phyloP scores from a whole-genome alignment of 305 asterid species.

The Solanum hybrid region DNA sequence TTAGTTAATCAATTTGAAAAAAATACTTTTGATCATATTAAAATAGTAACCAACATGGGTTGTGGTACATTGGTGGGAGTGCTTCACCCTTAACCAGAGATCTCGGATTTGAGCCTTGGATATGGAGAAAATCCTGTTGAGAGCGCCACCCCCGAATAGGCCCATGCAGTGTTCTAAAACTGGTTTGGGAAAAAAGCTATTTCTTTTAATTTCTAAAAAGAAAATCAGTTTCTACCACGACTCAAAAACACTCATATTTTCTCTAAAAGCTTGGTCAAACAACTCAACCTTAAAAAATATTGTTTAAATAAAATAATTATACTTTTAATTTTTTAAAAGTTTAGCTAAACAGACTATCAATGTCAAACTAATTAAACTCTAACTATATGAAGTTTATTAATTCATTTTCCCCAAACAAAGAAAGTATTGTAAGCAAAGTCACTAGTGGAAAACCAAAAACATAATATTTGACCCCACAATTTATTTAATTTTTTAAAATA shows the following conservation, averaged over 20 bases:
- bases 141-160: too few species aligned
- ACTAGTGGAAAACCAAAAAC: neutral
- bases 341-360: neutral
- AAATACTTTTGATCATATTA: neutral
- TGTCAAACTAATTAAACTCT: neutral
- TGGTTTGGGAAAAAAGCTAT: neutral
- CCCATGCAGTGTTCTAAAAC: neutral
- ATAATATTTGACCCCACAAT: neutral
- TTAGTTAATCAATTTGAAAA: neutral
- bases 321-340: accelerated
- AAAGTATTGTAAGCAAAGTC: neutral
- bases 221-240: neutral
- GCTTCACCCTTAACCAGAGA: too few species aligned
- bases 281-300: neutral
- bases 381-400: neutral
- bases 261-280: neutral
- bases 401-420: neutral
- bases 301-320: neutral
- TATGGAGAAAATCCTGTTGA: too few species aligned
- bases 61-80: too few species aligned
- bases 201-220: neutral
- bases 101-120: too few species aligned
- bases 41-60: neutral
- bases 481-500: neutral
- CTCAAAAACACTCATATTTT: neutral